Percentiles rank a stretch among this genome's conserved stretches.
These are phyloP conservation scores for Pythium rhizo-oryzae DNA, from an alignment of 352 stramenopile genomes.

Conservation along the genomic window DNA sequence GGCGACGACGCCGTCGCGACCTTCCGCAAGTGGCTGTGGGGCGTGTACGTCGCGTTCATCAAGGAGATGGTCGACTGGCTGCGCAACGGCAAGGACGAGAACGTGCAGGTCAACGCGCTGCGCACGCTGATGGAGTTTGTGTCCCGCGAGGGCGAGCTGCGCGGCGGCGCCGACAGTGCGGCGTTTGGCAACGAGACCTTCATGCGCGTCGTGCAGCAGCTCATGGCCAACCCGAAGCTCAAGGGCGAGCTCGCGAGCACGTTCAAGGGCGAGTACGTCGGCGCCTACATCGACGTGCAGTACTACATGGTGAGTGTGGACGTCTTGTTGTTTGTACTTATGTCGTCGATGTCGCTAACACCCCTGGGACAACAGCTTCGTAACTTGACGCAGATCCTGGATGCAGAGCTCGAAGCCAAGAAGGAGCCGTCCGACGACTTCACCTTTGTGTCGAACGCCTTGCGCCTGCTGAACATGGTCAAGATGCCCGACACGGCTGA, in stretches of 20 bases:
- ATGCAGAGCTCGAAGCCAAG: conserved; percentile 39
- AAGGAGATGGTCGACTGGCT: conserved; percentile 86
- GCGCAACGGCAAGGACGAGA: conserved; percentile 48
- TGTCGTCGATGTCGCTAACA: not conserved
- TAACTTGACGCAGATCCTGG: conserved; percentile 36
- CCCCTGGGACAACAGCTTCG: conserved; percentile 11
- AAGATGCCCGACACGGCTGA: conserved; percentile 65
- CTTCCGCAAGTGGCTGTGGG: conserved; percentile 86
- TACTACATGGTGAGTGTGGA: conserved; percentile 73
- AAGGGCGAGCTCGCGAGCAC: conserved; percentile 83
- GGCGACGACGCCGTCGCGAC: conserved; percentile 68
- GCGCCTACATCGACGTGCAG: conserved; percentile 84
- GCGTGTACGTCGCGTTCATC: conserved; percentile 78
- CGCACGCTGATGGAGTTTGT: conserved; percentile 92
- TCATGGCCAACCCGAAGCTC: conserved; percentile 65
- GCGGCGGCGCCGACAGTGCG: conserved; percentile 22
- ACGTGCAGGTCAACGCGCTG: conserved; percentile 75
- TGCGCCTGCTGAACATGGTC: conserved; percentile 70
- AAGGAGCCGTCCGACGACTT: conserved; percentile 40
- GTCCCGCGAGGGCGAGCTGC: conserved; percentile 67
- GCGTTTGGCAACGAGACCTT: conserved; percentile 89
- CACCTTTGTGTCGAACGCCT: conserved; percentile 64
- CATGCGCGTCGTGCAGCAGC: conserved; percentile 68
- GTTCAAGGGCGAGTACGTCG: conserved; percentile 87
- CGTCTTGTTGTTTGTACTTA: not conserved